Evolutionary conservation across 2,329 filamentous ascomycete genomes (phyloP), one percentile per base, ranked within the genome.

Genomic region (Didymella pinodella): DNA sequence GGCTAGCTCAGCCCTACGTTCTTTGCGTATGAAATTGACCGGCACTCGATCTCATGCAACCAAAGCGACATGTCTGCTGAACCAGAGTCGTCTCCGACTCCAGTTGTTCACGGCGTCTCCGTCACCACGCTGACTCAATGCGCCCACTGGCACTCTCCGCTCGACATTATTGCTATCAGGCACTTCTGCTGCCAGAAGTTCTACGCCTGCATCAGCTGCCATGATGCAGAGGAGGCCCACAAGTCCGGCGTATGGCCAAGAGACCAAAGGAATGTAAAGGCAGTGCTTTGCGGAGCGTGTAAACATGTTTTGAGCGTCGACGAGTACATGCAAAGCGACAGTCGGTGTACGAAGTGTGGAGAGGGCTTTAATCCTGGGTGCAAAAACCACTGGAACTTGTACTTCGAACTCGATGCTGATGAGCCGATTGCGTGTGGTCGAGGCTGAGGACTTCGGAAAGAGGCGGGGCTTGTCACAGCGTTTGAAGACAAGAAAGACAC

Each of bases 121-220:
- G 54, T 76, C 7, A 71, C 71, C 0, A 57, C 68, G 3, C 54
- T 65, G 25, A 75, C 73, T 1, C 73, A 77, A 68, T 77, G 75
- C 59, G 12, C 63, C 10, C 75, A 77, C 55, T 77, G 66, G 61
- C 63, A 68, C 44, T 70, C 71, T 2, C 63, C 71, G 2, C 69
- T 75, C 48, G 75, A 76, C 65, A 74, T 76, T 58, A 74, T 77
- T 56, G 73, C 75, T 54, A 75, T 77, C 57, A 72, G 75, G 40
- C 73, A 76, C 49, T 64, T 63, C 46, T 77, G 75, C 65, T 77
- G 75, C 65, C 51, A 64, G 16, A 75, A 72, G 49, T 77, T 75
- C 62, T 77, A 76, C 61, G 74, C 74, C 7, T 77, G 75, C 62
- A 74, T 75, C 28, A 68, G 59, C 45, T 77, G 75, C 31, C 75